Conservation (phyloP, 805 yeast species). For the Grigorovia humatica region DNA sequence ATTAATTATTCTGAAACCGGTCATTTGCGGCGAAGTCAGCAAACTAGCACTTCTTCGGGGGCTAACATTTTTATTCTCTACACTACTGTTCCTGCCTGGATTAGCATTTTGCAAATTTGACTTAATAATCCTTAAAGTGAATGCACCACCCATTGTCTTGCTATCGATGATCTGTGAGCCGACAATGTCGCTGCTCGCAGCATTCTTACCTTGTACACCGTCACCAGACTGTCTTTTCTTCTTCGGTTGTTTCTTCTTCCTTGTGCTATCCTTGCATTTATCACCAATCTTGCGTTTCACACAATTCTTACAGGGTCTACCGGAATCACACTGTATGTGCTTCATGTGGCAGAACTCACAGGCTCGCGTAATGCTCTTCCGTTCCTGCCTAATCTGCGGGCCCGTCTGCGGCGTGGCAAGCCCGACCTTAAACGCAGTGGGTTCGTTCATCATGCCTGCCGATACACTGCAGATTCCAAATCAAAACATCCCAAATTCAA, state of each 20-base stretch:
- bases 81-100: not conserved
- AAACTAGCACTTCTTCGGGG: not conserved
- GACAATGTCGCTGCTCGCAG: not conserved
- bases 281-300: slow-evolving; percentile 46
- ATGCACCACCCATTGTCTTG: not conserved
- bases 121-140: not conserved
- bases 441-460: not conserved
- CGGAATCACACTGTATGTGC: slow-evolving; percentile 59
- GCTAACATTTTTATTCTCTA: not conserved
- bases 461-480: too few relatives aligned
- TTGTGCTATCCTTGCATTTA: slow-evolving; percentile 40
- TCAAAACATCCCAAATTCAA: too few relatives aligned
- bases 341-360: slow-evolving; percentile 64
- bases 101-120: not conserved
- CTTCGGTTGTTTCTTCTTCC: slow-evolving; percentile 2
- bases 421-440: not conserved
- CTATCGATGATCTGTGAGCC: not conserved
- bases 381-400: slow-evolving; percentile 68
- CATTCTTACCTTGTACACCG: not conserved
- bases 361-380: slow-evolving; percentile 60
- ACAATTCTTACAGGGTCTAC: slow-evolving; percentile 66
- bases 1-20: not conserved
- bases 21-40: not conserved
- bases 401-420: slow-evolving; percentile 16
- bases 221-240: not conserved